Conservation (phyloP, 2,329 filamentous ascomycete genomes). For the Xylaria arbuscula region DNA sequence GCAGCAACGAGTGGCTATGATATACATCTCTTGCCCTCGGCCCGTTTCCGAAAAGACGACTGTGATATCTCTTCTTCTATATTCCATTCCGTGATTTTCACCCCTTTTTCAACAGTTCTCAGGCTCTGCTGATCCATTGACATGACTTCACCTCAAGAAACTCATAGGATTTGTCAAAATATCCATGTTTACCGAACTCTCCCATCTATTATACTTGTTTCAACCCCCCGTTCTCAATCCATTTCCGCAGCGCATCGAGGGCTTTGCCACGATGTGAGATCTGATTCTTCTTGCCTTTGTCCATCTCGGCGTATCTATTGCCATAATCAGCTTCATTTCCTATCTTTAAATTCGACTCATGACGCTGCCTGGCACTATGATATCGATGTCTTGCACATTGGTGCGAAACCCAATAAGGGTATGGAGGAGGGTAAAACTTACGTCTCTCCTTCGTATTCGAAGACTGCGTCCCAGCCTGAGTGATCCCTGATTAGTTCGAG, state of each 20-base stretch:
- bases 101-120: background rate
- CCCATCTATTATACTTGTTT: slow-evolving; percentile 2
- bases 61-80: background rate
- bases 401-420: background rate
- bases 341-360: no score
- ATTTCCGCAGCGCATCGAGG: slow-evolving; percentile 84
- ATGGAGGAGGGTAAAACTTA: slow-evolving; percentile 51
- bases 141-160: no score
- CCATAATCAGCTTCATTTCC: background rate
- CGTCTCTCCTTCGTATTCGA: slow-evolving; percentile 92
- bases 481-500: slow-evolving; percentile 14
- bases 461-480: slow-evolving; percentile 93
- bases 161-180: no score
- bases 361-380: no score
- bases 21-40: background rate
- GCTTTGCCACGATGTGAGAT: slow-evolving; percentile 92
- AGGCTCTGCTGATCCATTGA: no score
- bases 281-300: slow-evolving; percentile 84
- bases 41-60: background rate
- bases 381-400: background rate
- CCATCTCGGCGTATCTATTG: slow-evolving; percentile 89
- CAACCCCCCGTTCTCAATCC: slow-evolving; percentile 68
- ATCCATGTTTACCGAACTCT: background rate
- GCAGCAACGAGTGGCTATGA: background rate
- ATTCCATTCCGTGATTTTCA: background rate